Base-by-base conservation (phyloP, 208 protist genomes). In the Tritrichomonas foetus region DNA sequence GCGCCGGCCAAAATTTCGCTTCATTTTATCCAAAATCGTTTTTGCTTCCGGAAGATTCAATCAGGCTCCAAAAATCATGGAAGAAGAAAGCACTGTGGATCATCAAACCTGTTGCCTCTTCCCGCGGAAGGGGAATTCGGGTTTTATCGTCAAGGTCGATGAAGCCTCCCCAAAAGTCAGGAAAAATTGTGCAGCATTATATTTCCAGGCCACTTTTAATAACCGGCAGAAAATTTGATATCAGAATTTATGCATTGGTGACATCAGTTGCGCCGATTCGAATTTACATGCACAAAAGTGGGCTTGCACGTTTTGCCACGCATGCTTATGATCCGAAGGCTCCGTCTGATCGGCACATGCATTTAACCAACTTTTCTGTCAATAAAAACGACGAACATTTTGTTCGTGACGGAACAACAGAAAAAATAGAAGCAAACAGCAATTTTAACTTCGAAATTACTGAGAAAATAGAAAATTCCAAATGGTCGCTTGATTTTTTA, bases 251-350 rank as follows among this genome's bases (percentile, higher is more conserved):
- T 74, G 94, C 95, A 61, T 72, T 94, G 47, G 93, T 95, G 13
- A 95, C 94, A 33, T 94, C 94, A 41, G 74, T 95, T 55, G 50
- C 93, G 36, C 95, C 95, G 49, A 66, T 96, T n/a, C 95, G 94
- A 33, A 84, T 93, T 16, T 95, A 96, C 53, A 16, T 96, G 1
- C 95, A 94, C 74, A 89, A 94, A 11, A 94, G 95, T 69, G 94
- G 74, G 20, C 25, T 69, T n/a, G 64, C 53, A 39, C 8, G 78
- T n/a, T n/a, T 55, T 92, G 78, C 78, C 3, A 92, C 78, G n/a
- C 78, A 64, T 30, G 27, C 5, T n/a, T 93, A 74, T 47, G 47
- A 20, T 93, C 5, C 36, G 20, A n/a, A 11, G 11, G 16, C 44
- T 69, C 11, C 27, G 8, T 8, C 11, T 33, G 64, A 95, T 78